phyloP scores from a whole-genome alignment of 495 filamentous ascomycete species.

The Daldinia concentrica region DNA sequence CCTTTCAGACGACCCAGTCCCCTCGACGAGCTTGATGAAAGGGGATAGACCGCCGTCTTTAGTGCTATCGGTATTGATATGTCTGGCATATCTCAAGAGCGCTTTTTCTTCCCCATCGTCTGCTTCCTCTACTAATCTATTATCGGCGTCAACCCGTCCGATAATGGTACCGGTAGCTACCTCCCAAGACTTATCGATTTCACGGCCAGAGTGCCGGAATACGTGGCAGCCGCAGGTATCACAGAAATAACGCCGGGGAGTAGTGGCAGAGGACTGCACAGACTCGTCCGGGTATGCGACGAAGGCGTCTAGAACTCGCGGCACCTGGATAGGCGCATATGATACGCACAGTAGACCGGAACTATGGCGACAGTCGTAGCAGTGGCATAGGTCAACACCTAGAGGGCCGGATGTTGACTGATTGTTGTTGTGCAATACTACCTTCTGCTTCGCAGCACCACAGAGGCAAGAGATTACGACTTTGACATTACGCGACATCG shows the following conservation, averaged over 20 bases:
- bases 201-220: conserved; percentile 51
- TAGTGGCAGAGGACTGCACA: background rate
- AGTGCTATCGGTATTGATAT: conserved; percentile 62
- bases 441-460: conserved; percentile 54
- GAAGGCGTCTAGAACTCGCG: conserved; percentile 51
- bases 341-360: conserved; percentile 67
- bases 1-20: background rate
- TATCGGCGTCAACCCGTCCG: background rate
- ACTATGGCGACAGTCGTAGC: conserved; percentile 66
- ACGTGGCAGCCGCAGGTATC: conserved; percentile 72
- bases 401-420: conserved; percentile 29
- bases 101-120: conserved; percentile 7
- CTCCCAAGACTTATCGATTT: conserved; percentile 47
- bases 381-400: conserved; percentile 67
- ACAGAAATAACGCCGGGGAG: conserved; percentile 69
- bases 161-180: conserved; percentile 48
- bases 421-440: conserved; percentile 49
- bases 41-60: conserved; percentile 66
- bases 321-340: conserved; percentile 54
- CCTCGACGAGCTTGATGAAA: conserved; percentile 53
- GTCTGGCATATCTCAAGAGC: conserved; percentile 48
- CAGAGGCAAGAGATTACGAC: conserved; percentile 66
- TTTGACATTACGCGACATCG: conserved; percentile 3
- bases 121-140: background rate
- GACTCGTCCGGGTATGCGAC: conserved; percentile 51